A percentile compares a stretch with the other conserved stretches of the same genome.
Evolutionary conservation across 768 basidiomycete species (phyloP).

Genomic region (Amyloporia xantha): DNA sequence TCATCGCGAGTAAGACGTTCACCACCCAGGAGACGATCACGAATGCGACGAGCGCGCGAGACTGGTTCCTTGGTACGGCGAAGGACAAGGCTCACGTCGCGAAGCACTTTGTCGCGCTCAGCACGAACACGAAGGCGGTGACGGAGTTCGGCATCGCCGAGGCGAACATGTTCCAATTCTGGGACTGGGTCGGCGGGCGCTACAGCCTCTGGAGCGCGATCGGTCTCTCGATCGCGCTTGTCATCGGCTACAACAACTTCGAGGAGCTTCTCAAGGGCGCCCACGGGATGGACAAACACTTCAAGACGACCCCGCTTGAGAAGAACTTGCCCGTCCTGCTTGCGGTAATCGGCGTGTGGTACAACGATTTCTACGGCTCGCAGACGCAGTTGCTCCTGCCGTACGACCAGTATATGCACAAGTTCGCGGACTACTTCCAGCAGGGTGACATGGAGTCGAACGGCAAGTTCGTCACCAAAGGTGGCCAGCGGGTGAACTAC

Average conservation of each 20-base stretch:
- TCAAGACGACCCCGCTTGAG: constrained; percentile 82
- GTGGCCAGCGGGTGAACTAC: constrained; percentile 87
- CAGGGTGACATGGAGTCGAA: constrained; percentile 99
- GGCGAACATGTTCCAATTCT: constrained; percentile 99
- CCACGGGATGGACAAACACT: constrained; percentile 97
- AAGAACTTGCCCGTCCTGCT: constrained; percentile 88
- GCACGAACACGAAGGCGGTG: constrained; percentile 92
- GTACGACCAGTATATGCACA: constrained; percentile 98
- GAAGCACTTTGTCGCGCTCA: constrained; percentile 98
- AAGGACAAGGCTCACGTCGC: constrained; percentile 89
- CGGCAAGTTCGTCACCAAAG: constrained; percentile 94
- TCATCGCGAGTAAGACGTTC: constrained; percentile 98
- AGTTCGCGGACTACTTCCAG: constrained; percentile 99
- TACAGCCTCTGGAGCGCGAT: constrained; percentile 99
- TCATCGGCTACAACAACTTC: constrained; percentile 93
- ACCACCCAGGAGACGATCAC: constrained; percentile 99
- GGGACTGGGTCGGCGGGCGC: constrained; percentile 99
- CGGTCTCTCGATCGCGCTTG: constrained; percentile 88
- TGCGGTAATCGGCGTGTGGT: constrained; percentile 92
- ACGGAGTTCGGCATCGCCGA: constrained; percentile 87
- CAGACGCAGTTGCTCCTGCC: constrained; percentile 95
- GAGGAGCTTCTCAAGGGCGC: constrained; percentile 85
- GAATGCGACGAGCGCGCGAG: constrained; percentile 88
- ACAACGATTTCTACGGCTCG: constrained; percentile 96
- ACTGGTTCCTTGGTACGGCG: constrained; percentile 87